These are phyloP conservation scores for Phialophora tarda DNA, from an alignment of 2,329 filamentous ascomycete genomes.

Conservation along the genomic window DNA sequence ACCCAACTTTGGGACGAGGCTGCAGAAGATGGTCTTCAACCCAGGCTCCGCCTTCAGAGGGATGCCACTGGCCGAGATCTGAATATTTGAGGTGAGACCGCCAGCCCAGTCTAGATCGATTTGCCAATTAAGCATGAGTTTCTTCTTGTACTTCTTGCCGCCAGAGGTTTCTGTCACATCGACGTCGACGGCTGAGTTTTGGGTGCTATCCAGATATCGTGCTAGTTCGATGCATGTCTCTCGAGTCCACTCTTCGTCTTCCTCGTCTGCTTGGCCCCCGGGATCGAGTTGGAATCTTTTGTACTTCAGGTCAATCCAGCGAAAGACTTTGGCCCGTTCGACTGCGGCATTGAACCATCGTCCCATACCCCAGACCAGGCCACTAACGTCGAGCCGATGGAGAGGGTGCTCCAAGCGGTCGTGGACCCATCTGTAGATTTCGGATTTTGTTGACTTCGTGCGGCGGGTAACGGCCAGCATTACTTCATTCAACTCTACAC, in stretches of 20 bases:
- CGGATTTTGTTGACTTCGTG: constrained; percentile 9
- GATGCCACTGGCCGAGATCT: constrained; percentile 31
- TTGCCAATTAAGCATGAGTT: constrained; percentile 36
- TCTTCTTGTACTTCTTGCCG: constrained; percentile 20
- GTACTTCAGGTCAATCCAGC: constrained; percentile 24
- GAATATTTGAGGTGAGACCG: constrained; percentile 20
- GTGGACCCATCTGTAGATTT: constrained; percentile 35
- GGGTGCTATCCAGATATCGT: constrained; percentile 29
- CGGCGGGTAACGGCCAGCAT: constrained; percentile 8
- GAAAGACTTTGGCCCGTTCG: constrained; percentile 36
- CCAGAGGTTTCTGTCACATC: background rate
- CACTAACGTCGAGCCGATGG: constrained; percentile 33
- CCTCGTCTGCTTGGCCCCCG: background rate
- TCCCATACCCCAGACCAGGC: constrained; percentile 37
- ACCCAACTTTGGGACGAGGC: constrained; percentile 27
- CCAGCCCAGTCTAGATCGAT: constrained; percentile 37
- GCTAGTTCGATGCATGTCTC: constrained; percentile 24
- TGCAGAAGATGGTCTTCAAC: constrained; percentile 32
- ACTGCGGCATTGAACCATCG: constrained; percentile 36
- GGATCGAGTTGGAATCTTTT: constrained; percentile 1
- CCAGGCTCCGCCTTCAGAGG: constrained; percentile 21
- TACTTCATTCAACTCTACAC: constrained; percentile 20
- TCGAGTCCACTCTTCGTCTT: constrained; percentile 16
- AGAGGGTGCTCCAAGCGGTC: constrained; percentile 31
- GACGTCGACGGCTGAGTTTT: constrained; percentile 17